phyloP scores from a whole-genome alignment of 495 filamentous ascomycete species.

The Podospora didyma region DNA sequence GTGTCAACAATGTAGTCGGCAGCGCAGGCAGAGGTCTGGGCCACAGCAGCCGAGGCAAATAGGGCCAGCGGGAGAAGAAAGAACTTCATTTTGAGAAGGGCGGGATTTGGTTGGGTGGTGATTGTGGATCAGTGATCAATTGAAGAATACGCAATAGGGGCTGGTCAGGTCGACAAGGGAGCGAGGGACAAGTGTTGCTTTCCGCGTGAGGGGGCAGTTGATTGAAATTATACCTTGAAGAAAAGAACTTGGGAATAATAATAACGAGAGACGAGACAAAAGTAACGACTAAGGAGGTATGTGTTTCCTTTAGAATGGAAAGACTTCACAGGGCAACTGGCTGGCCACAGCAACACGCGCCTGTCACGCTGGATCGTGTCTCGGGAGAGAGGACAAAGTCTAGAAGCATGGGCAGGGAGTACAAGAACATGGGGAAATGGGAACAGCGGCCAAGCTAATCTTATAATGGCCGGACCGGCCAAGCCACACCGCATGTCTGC shows the following conservation, averaged over 20 bases:
- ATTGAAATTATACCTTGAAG: neutral
- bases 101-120: slow-evolving; percentile 12
- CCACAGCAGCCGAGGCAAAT: slow-evolving; percentile 28
- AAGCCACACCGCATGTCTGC: too few relatives aligned
- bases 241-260: slow-evolving; percentile 1
- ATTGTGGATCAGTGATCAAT: too few relatives aligned
- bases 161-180: neutral
- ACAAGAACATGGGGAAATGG: too few relatives aligned
- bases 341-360: slow-evolving; percentile 6
- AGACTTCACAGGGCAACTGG: slow-evolving; percentile 21
- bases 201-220: neutral
- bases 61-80: slow-evolving; percentile 26
- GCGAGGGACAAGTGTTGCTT: neutral
- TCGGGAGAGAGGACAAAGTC: neutral
- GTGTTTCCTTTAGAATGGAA: slow-evolving; percentile 9
- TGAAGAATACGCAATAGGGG: too few relatives aligned
- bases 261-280: slow-evolving; percentile 1
- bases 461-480: too few relatives aligned
- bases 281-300: slow-evolving; percentile 4
- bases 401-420: neutral
- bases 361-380: neutral
- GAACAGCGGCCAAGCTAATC: too few relatives aligned
- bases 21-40: slow-evolving; percentile 29
- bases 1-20: slow-evolving; percentile 44
- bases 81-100: slow-evolving; percentile 42